Evolutionary conservation across 306 rosid genomes (phyloP).

Genomic region (Rosa chinensis): DNA sequence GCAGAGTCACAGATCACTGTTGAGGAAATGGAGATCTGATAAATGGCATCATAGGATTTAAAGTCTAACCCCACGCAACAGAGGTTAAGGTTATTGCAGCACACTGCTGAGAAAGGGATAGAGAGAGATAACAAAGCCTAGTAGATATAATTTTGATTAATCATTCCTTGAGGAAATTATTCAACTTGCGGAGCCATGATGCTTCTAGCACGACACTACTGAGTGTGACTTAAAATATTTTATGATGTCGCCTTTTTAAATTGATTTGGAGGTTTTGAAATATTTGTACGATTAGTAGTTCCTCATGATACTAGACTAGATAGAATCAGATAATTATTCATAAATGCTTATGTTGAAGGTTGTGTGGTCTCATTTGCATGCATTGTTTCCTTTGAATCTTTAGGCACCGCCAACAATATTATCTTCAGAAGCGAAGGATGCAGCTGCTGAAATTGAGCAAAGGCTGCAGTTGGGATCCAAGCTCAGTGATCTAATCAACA

Average conservation of each 20-base stretch:
- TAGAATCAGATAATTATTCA: background rate
- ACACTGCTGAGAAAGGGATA: background rate
- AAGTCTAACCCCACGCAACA: background rate
- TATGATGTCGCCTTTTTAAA: background rate
- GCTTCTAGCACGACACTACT: background rate
- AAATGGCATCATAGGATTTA: background rate
- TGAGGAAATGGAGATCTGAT: background rate
- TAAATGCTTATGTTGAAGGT: background rate
- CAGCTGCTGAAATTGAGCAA: conserved; percentile 70
- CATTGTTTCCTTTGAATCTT: conserved; percentile 18
- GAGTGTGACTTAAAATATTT: background rate
- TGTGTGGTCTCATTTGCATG: conserved; percentile 20
- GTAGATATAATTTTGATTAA: background rate
- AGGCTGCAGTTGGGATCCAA: conserved; percentile 86
- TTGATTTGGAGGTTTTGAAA: background rate
- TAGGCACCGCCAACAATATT: conserved; percentile 52
- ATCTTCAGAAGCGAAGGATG: conserved; percentile 77
- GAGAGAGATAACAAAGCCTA: background rate
- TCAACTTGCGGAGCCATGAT: background rate
- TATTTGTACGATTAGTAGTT: background rate
- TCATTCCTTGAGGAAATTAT: background rate
- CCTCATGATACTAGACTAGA: background rate
- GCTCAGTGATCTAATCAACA: conserved; percentile 70
- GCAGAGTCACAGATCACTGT: background rate
- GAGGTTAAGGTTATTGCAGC: background rate